phyloP scores from a whole-genome alignment of 1,139 yeast species.

The Geotrichum candidum region DNA sequence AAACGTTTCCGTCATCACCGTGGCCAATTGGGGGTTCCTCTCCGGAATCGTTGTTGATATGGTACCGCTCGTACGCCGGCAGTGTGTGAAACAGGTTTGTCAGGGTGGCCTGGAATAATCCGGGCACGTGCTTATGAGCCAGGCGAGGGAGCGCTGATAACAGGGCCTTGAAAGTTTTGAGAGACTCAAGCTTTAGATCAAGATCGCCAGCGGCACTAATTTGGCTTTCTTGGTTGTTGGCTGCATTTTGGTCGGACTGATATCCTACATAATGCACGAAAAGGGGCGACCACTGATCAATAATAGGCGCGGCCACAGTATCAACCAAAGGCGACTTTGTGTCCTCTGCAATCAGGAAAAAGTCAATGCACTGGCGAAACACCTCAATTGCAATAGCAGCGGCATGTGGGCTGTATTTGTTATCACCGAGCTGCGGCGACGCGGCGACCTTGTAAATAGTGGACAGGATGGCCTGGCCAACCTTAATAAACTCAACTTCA shows the following conservation, averaged over 20 bases:
- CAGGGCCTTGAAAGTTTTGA: conserved; percentile 11
- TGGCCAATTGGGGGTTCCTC: conserved; percentile 21
- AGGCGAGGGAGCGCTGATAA: conserved; percentile 13
- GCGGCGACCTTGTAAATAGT: conserved; percentile 24
- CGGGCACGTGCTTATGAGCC: conserved; percentile 6
- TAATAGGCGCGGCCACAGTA: conserved; percentile 23
- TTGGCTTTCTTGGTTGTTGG: not conserved
- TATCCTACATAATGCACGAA: conserved; percentile 20
- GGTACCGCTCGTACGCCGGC: conserved; percentile 9
- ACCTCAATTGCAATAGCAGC: conserved; percentile 30
- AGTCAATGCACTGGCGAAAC: conserved; percentile 32
- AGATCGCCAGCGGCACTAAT: conserved; percentile 10
- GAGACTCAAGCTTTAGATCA: conserved; percentile 15
- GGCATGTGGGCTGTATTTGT: conserved; percentile 18
- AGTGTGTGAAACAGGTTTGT: conserved; percentile 7
- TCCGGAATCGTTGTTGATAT: conserved; percentile 11
- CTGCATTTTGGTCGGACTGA: conserved; percentile 17
- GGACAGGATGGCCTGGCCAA: conserved; percentile 39
- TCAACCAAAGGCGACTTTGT: conserved; percentile 11
- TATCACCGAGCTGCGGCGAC: conserved; percentile 13
- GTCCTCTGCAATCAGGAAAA: conserved; percentile 32
- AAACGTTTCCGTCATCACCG: conserved; percentile 26
- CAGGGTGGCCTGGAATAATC: conserved; percentile 10
- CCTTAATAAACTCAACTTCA: conserved; percentile 79
- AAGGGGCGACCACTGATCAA: conserved; percentile 30